Evolutionary conservation across 371 early-diverging fungal species (phyloP).

Genomic region (Funneliformis caledonium): DNA sequence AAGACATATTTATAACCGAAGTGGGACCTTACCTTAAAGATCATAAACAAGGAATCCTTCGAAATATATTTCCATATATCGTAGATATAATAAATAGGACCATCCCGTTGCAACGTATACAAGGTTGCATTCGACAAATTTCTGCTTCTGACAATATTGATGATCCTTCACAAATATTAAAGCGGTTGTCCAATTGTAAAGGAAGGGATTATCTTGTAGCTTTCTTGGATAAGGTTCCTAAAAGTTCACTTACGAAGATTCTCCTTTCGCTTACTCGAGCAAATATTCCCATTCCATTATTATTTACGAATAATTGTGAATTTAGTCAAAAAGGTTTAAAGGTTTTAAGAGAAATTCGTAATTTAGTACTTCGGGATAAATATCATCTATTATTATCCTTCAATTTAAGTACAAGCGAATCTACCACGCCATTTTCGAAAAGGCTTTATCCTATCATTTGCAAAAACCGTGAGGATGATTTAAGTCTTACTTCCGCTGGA

Average conservation of each 20-base stretch:
- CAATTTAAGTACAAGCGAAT: not conserved
- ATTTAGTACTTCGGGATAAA: not conserved
- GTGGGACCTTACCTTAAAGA: not conserved
- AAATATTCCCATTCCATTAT: conserved; percentile 20
- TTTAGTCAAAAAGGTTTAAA: conserved; percentile 1
- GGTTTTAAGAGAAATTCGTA: not conserved
- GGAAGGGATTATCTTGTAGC: conserved; percentile 17
- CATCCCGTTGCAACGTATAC: not conserved
- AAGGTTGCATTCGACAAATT: not conserved
- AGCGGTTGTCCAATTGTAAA: not conserved
- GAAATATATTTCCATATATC: conserved; percentile 11
- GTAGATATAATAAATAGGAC: conserved; percentile 11
- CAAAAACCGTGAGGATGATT: conserved; percentile 8
- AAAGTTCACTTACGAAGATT: conserved; percentile 1
- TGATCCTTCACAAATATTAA: not conserved
- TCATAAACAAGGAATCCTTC: conserved; percentile 1
- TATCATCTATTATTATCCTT: conserved; percentile 12
- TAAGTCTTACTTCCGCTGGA: not conserved
- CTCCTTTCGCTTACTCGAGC: not conserved
- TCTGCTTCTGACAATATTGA: not conserved
- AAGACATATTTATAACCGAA: not conserved
- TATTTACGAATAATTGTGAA: not conserved
- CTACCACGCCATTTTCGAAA: not conserved
- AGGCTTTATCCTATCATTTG: not conserved
- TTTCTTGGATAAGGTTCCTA: conserved; percentile 23